Evolutionary conservation across 129 eudicot genomes (phyloP).

Genomic region (Smallanthus sonchifolius): DNA sequence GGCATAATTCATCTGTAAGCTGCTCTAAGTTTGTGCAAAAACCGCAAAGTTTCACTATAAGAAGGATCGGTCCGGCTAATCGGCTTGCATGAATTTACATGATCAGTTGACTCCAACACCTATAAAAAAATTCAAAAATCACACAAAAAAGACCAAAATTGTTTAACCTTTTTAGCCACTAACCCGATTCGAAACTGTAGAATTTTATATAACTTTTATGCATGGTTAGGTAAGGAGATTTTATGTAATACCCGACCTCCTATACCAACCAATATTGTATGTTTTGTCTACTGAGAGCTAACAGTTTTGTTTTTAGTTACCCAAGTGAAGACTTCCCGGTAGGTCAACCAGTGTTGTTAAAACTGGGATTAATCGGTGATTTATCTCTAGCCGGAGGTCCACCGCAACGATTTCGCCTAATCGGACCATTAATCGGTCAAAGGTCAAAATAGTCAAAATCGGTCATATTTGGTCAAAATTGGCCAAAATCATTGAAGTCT

Average conservation of each 20-base stretch:
- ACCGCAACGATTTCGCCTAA: too few relatives aligned
- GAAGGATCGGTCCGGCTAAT: slow-evolving; percentile 77
- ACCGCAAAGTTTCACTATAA: slow-evolving; percentile 70
- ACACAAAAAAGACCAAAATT: not conserved
- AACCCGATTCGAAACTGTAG: not conserved
- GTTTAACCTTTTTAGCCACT: not conserved
- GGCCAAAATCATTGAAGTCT: too few relatives aligned
- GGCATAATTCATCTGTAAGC: slow-evolving; percentile 27
- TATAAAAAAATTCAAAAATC: slow-evolving; percentile 14
- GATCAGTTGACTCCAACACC: slow-evolving; percentile 97
- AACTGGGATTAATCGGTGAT: too few relatives aligned
- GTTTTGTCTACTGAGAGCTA: not conserved
- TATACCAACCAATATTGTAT: not conserved
- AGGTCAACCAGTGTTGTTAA: too few relatives aligned
- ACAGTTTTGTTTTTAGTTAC: not conserved
- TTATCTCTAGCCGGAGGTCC: too few relatives aligned
- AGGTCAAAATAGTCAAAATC: too few relatives aligned
- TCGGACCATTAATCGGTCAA: too few relatives aligned
- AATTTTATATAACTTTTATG: not conserved
- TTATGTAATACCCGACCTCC: not conserved
- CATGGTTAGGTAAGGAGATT: not conserved
- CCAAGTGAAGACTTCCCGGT: not conserved
- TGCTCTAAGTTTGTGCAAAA: slow-evolving; percentile 63
- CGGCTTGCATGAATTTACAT: slow-evolving; percentile 96
- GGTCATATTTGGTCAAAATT: too few relatives aligned